Base-by-base conservation (phyloP, 2,329 filamentous ascomycete genomes). In the Clonostachys rosea region DNA sequence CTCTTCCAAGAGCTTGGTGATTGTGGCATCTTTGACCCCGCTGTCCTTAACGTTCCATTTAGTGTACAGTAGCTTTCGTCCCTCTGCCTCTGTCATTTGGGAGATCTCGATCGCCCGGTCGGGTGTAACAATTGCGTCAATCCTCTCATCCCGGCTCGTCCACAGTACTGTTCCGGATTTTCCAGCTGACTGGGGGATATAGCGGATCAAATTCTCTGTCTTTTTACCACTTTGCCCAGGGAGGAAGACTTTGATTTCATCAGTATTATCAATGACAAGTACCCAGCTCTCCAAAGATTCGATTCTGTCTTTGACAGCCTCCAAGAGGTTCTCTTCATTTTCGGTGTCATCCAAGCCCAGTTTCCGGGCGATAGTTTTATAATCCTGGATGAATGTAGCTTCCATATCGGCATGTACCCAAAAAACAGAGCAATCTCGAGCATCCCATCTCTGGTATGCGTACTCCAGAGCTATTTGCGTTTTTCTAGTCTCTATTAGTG, bases 401-500 rank as follows among this genome's bases (percentile, higher is more conserved):
- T 57, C 50, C 39, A 50, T 60, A 39, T 63, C 59, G 24, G 62
- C 64, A 47, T 65, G 59, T 2, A 65, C 57, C 64, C 60, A 68
- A 51, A 68, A 65, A 11, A 69, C 50, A 11, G 54, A 58, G 44
- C 58, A 63, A n/a, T 45, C 18, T 8, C 50, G 47, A 12, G 45
- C 50, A 36, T 54, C 46, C 42, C 52, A 49, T 45, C 55, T 52
- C 16, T 54, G 46, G 40, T 64, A 61, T 4, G 59, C 62, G 49
- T 63, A 67, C 17, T 66, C 56, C 14, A 65, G 48, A 1, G 63
- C 63, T 12, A 68, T 56, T 46, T 67, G 63, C 0, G 64, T 65
- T 53, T 68, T 67, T 0, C 63, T 65, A 24, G 10, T 34, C 42
- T 46, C 40, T 41, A n/a, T 39, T 39, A 18, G 14, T 39, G 10